phyloP scores from a whole-genome alignment of 768 basidiomycete genomes.

The Galerina marginata region DNA sequence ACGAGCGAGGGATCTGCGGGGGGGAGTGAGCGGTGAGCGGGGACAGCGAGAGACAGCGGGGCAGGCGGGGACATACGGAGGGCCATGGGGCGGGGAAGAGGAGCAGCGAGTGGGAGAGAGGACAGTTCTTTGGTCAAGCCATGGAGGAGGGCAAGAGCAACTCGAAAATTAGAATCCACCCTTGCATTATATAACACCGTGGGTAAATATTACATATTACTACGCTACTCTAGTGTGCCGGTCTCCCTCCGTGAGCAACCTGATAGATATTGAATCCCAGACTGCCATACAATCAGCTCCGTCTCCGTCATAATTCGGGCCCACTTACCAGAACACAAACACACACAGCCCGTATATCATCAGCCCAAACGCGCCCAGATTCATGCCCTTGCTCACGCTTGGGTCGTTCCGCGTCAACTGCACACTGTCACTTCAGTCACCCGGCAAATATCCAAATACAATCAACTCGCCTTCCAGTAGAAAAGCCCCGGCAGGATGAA shows the following conservation, averaged over 20 bases:
- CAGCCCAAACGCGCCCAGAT: conserved; percentile 68
- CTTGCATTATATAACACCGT: conserved; percentile 32
- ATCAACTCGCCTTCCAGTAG: conserved; percentile 80
- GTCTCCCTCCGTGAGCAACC: conserved; percentile 45
- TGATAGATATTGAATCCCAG: conserved; percentile 82
- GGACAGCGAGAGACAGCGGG: not conserved
- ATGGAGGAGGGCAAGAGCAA: conserved; percentile 16
- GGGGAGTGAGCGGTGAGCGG: conserved; percentile 3
- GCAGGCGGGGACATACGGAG: conserved; percentile 17
- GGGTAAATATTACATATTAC: conserved; percentile 39
- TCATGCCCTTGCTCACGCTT: conserved; percentile 50
- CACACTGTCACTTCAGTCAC: conserved; percentile 10
- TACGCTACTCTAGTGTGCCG: conserved; percentile 21
- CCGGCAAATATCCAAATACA: conserved; percentile 5
- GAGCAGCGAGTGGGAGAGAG: not conserved
- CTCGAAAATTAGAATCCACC: conserved; percentile 20
- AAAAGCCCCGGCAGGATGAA: conserved; percentile 95
- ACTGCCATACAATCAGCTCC: conserved; percentile 43
- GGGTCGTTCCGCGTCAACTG: conserved; percentile 76
- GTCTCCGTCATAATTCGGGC: not conserved
- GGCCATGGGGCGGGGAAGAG: conserved; percentile 18
- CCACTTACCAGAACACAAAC: conserved; percentile 85
- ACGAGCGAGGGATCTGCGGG: conserved; percentile 23
- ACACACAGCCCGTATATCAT: conserved; percentile 78
- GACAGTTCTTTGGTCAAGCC: conserved; percentile 2